These are phyloP conservation scores for Diaporthe batatas DNA, from an alignment of 2,329 filamentous ascomycete genomes.

Conservation along the genomic window DNA sequence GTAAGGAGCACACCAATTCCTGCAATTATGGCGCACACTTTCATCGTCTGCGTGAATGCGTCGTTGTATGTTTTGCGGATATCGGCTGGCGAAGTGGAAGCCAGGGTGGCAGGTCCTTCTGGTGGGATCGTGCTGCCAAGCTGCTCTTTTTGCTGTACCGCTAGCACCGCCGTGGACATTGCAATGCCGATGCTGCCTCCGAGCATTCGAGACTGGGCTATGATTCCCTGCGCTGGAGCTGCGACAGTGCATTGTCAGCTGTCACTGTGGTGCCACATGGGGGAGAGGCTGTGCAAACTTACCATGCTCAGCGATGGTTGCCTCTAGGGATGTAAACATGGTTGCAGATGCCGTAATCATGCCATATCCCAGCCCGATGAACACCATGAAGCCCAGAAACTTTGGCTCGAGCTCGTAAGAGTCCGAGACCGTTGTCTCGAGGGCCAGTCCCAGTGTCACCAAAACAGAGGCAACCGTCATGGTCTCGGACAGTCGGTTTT, in stretches of 20 bases:
- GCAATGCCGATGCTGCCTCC: conserved; percentile 69
- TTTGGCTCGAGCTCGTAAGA: conserved; percentile 56
- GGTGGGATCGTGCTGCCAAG: conserved; percentile 44
- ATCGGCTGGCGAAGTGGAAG: conserved; percentile 48
- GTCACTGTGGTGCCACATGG: not conserved
- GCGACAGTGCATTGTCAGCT: conserved; percentile 40
- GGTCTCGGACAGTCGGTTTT: conserved; percentile 59
- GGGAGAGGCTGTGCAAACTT: conserved; percentile 42
- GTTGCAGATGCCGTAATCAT: conserved; percentile 62
- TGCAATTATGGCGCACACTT: conserved; percentile 57
- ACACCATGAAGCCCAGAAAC: conserved; percentile 62
- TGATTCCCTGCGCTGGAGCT: conserved; percentile 66
- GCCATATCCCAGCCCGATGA: conserved; percentile 67
- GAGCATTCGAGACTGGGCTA: conserved; percentile 65
- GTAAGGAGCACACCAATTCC: conserved; percentile 56
- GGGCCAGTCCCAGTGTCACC: conserved; percentile 61
- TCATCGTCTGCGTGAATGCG: conserved; percentile 63
- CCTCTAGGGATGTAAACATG: conserved; percentile 58
- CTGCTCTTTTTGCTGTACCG: conserved; percentile 50
- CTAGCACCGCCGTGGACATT: conserved; percentile 62
- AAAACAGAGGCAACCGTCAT: conserved; percentile 57
- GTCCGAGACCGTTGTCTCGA: conserved; percentile 58
- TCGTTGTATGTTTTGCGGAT: conserved; percentile 57
- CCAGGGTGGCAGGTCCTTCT: conserved; percentile 45
- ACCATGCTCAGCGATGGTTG: conserved; percentile 62